phyloP scores from a whole-genome alignment of 2,329 filamentous ascomycete species.

The Ramichloridium luteum region DNA sequence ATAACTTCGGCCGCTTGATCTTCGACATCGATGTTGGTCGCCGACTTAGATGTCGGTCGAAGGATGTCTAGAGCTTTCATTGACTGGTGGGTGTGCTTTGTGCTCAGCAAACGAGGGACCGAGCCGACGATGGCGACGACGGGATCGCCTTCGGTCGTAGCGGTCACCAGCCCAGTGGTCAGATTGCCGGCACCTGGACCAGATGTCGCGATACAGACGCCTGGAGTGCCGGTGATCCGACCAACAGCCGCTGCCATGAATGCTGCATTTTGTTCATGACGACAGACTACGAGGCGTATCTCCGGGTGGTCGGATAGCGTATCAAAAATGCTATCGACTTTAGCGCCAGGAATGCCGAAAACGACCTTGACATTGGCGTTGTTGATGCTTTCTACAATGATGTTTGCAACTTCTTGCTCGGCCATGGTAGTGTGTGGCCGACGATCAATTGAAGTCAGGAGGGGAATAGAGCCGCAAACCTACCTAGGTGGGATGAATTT shows the following conservation, averaged over 20 bases:
- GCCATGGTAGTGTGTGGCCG: too few species aligned
- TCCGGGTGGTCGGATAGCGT: slow-evolving; percentile 35
- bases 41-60: slow-evolving; percentile 33
- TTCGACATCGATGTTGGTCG: slow-evolving; percentile 32
- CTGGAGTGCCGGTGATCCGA: slow-evolving; percentile 34
- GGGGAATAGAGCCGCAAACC: too few species aligned
- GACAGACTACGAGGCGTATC: slow-evolving; percentile 36
- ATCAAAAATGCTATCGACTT: slow-evolving; percentile 39
- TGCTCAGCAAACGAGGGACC: slow-evolving; percentile 33
- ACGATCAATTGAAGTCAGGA: too few species aligned
- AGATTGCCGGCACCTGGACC: slow-evolving; percentile 38
- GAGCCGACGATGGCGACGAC: slow-evolving; percentile 39
- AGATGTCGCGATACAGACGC: slow-evolving; percentile 37
- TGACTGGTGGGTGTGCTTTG: slow-evolving; percentile 37
- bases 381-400: slow-evolving; percentile 24
- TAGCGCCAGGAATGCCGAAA: slow-evolving; percentile 34
- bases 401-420: slow-evolving; percentile 22
- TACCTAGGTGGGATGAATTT: too few species aligned
- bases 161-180: slow-evolving; percentile 35
- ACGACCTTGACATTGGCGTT: slow-evolving; percentile 35
- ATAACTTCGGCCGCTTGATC: slow-evolving; percentile 38
- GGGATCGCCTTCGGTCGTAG: slow-evolving; percentile 37
- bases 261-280: slow-evolving; percentile 40
- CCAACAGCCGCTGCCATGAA: slow-evolving; percentile 39
- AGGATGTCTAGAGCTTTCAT: slow-evolving; percentile 35